phyloP scores from a whole-genome alignment of 176 grass and related monocot genomes.

The Aegilops longissima region DNA sequence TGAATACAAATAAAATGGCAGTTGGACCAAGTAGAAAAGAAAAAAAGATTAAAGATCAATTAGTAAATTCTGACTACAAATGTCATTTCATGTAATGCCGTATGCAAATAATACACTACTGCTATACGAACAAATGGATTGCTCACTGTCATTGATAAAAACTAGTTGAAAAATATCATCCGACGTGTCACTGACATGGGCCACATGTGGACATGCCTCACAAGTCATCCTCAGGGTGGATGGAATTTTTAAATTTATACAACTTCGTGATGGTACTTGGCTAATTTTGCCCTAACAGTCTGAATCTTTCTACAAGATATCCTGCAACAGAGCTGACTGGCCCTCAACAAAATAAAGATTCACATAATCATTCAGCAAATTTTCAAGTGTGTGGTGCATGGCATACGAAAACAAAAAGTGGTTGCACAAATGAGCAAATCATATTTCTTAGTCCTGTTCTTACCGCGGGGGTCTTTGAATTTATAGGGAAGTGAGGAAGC shows the following conservation, averaged over 20 bases:
- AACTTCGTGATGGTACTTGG: background rate
- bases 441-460: constrained; percentile 43
- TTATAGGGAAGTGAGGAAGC: constrained; percentile 96
- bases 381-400: background rate
- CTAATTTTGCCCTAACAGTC: background rate
- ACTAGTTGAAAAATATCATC: background rate
- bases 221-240: background rate
- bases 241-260: background rate
- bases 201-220: background rate
- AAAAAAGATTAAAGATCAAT: background rate
- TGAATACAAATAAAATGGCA: constrained; percentile 27
- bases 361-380: constrained; percentile 2
- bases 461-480: constrained; percentile 91
- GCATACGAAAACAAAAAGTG: background rate
- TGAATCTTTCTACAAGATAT: background rate
- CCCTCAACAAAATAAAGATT: constrained; percentile 27
- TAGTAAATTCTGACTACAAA: background rate
- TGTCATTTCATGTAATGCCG: background rate
- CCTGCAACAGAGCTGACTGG: constrained; percentile 10
- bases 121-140: constrained; percentile 8
- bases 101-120: background rate
- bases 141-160: background rate
- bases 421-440: constrained; percentile 35
- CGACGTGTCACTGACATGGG: background rate
- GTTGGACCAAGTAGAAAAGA: background rate